Evolutionary conservation across 805 yeast genomes (phyloP).

Genomic region (Ogataea angusta): DNA sequence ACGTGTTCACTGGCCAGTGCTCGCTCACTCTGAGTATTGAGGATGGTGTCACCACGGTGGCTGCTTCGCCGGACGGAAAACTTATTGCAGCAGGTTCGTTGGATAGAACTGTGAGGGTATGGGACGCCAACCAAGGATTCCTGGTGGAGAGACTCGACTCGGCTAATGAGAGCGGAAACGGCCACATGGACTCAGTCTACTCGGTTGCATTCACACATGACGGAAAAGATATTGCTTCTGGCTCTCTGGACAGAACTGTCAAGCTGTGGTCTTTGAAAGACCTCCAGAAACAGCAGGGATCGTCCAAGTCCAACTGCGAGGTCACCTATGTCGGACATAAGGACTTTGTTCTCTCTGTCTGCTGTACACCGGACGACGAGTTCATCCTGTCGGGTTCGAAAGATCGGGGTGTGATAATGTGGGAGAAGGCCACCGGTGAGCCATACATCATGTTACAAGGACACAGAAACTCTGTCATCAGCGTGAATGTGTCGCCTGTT

Average conservation of each 20-base stretch:
- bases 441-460: slow-evolving; percentile 95
- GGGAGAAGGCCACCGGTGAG: slow-evolving; percentile 92
- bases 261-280: slow-evolving; percentile 91
- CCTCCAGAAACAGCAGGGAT: slow-evolving; percentile 42
- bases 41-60: slow-evolving; percentile 98
- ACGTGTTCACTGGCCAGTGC: slow-evolving; percentile 83
- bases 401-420: slow-evolving; percentile 94
- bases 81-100: slow-evolving; percentile 94
- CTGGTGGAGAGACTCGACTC: slow-evolving; percentile 89
- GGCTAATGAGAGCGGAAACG: slow-evolving; percentile 83
- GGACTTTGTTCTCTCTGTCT: slow-evolving; percentile 91
- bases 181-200: slow-evolving; percentile 95
- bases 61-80: slow-evolving; percentile 92
- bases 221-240: slow-evolving; percentile 89
- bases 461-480: slow-evolving; percentile 91
- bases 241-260: slow-evolving; percentile 92
- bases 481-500: slow-evolving; percentile 86
- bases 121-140: slow-evolving; percentile 93
- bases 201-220: slow-evolving; percentile 90
- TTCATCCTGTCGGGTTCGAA: slow-evolving; percentile 92
- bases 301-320: slow-evolving; percentile 63
- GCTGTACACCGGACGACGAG: slow-evolving; percentile 89
- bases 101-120: slow-evolving; percentile 92
- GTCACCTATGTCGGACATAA: slow-evolving; percentile 94
- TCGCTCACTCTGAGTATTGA: slow-evolving; percentile 85